Evolutionary conservation across 371 early-diverging fungal genomes (phyloP).

Genomic region (Mucor circinelloides): DNA sequence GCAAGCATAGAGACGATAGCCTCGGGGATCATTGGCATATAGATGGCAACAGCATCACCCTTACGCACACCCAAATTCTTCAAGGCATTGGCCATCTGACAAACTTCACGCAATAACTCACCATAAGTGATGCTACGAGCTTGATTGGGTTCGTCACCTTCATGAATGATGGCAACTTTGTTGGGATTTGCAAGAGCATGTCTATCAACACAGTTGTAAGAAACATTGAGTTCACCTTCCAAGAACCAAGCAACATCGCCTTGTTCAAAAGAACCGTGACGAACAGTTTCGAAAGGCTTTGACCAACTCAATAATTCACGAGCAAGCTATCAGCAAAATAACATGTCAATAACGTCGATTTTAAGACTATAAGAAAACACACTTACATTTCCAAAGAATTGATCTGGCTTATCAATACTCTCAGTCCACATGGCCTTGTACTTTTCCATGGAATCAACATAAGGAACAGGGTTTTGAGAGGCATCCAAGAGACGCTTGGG

Average conservation of each 20-base stretch:
- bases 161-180: slow-evolving; percentile 87
- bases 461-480: slow-evolving; percentile 57
- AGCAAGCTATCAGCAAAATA: slow-evolving; percentile 52
- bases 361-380: neutral
- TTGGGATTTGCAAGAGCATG: slow-evolving; percentile 74
- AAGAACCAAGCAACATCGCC: slow-evolving; percentile 93
- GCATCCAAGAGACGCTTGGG: slow-evolving; percentile 57
- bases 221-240: slow-evolving; percentile 91
- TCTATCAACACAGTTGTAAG: slow-evolving; percentile 96
- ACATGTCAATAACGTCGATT: neutral
- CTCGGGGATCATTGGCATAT: slow-evolving; percentile 98
- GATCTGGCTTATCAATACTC: slow-evolving; percentile 73
- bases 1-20: slow-evolving; percentile 92
- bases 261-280: slow-evolving; percentile 61
- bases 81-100: slow-evolving; percentile 82
- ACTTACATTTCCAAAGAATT: slow-evolving; percentile 78
- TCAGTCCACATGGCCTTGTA: slow-evolving; percentile 75
- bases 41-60: slow-evolving; percentile 93
- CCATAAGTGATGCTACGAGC: slow-evolving; percentile 80
- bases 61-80: slow-evolving; percentile 79
- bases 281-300: slow-evolving; percentile 71
- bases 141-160: slow-evolving; percentile 86
- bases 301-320: slow-evolving; percentile 77
- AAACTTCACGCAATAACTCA: slow-evolving; percentile 80
- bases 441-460: slow-evolving; percentile 69